A percentile compares a stretch with the other conserved stretches of the same genome.
phyloP scores from a whole-genome alignment of 2,329 filamentous ascomycete species.

The Sclerotiophoma versabilis region DNA sequence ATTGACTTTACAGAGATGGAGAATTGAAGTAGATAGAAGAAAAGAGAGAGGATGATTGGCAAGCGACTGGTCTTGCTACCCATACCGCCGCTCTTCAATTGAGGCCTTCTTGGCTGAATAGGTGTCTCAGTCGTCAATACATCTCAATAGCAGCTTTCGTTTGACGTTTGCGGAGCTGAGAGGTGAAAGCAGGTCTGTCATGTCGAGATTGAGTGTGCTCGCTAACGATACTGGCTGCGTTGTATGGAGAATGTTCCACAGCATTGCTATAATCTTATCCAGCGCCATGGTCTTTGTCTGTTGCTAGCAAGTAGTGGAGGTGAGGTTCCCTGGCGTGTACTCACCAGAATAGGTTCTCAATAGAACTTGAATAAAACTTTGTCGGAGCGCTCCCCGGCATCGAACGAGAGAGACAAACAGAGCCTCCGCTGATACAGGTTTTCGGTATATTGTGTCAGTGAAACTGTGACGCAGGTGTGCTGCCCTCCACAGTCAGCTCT shows the following conservation, averaged over 20 bases:
- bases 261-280: not conserved
- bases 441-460: not conserved
- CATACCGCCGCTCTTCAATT: not conserved
- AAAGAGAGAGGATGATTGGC: not conserved
- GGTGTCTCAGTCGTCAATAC: constrained; percentile 32
- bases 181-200: constrained; percentile 23
- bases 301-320: not conserved
- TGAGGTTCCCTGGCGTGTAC: not conserved
- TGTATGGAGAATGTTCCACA: constrained; percentile 11
- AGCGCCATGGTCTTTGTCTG: constrained; percentile 2
- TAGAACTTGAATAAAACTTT: constrained; percentile 10
- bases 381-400: constrained; percentile 2
- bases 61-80: not conserved
- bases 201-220: constrained; percentile 1
- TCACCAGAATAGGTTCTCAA: constrained; percentile 8
- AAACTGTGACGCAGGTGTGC: not conserved
- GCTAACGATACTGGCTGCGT: constrained; percentile 5
- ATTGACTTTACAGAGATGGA: not conserved
- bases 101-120: constrained; percentile 11
- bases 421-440: not conserved
- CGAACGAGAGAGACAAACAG: not conserved
- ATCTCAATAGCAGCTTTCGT: constrained; percentile 29
- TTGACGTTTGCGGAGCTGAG: constrained; percentile 13
- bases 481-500: no score
- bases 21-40: not conserved